Base-by-base conservation (phyloP, 495 filamentous ascomycete species). In the Melanomma pulvis-pyrius region DNA sequence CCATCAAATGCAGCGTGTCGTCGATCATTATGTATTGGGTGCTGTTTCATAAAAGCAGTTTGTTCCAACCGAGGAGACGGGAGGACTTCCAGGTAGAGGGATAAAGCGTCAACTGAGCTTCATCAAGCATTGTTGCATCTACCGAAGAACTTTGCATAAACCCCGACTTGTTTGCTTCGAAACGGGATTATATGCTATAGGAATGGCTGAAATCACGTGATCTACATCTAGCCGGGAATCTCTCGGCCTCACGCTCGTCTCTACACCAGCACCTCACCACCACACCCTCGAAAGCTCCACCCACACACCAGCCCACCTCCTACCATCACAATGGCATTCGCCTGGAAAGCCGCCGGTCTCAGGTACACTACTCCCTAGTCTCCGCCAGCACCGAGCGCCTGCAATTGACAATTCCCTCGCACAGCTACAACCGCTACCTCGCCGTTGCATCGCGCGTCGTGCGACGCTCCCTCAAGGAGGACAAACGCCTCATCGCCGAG, bases 331-430 rank as follows among this genome's bases (percentile, higher is more conserved):
- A 98, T 98, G 94, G 86, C 91, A 79, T 93, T 92, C 81, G 91
- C 92, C 76, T 99, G 96, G 96, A 98, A 97, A 90, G 86, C 92
- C 74, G 89, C 94, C 76, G 94, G 96, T 82, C 83, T 98, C 74
- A 96, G 89, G 96, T 98, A 88, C 79, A 90, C 73, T 50, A 39
- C 17, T 46, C 22, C 55, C 47, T 12, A 30, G 1, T 25, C 36
- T 32, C 63, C 44, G 65, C 29, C 29, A 25, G 48, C 63, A 32
- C 44, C 47, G 29, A 59, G 55, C 57, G 61, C 61, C 19, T 44
- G 25, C 59, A 21, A 59, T 57, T 63, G 48, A 58, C 59, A 19
- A 19, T n/a, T 28, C 8, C 6, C 32, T 36, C 19, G 41, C 66
- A 29, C 69, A 92, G 89, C 80, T 92, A 92, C 85, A 92, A 92